Base-by-base conservation (phyloP, 208 protist species). In the Crithidia sp. region DNA sequence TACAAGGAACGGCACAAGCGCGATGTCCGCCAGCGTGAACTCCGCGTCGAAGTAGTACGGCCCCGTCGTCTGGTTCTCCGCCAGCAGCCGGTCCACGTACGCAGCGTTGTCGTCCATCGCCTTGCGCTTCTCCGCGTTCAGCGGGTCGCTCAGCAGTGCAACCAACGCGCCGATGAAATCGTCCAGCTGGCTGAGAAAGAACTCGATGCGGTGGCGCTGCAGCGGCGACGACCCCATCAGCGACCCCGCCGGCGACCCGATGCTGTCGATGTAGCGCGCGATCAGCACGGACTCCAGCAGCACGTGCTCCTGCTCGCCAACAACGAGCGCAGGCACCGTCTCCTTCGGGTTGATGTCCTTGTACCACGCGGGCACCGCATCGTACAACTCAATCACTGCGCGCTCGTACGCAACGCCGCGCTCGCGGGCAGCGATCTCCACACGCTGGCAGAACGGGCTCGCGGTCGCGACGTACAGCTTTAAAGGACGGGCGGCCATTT, bases 331-430 rank as follows among this genome's bases (percentile, higher is more conserved):
- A 17, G 90, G 90, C n/a, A 95, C 86, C 50, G 86, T 93, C 74
- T 86, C 85, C 44, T 77, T 66, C 52, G 88, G 87, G 79, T 95
- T 93, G 44, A 93, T 72, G 64, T 88, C 71, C 72, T 84, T 84
- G 81, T 93, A 95, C 88, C 87, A 95, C 49, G 81, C 71, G 28
- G 90, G 90, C 80, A 90, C 87, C 55, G 83, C 81, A n/a, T 76
- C 76, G 39, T 45, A 36, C 19, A 92, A 63, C 17, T 69, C 74
- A 39, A 93, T 64, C 28, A 82, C 57, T 17, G 90, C 79, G 19
- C 71, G 59, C 71, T 95, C 90, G 66, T 81, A 75, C 40, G 54
- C 36, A 10, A 91, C 40, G 44, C 78, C 13, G 74, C 87, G 89
- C 77, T 92, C 90, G 16, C 52, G 76, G 19, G 79, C 77, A 6